Base-by-base conservation (phyloP, 2,329 filamentous ascomycete genomes). In the Fusarium marasasianum region DNA sequence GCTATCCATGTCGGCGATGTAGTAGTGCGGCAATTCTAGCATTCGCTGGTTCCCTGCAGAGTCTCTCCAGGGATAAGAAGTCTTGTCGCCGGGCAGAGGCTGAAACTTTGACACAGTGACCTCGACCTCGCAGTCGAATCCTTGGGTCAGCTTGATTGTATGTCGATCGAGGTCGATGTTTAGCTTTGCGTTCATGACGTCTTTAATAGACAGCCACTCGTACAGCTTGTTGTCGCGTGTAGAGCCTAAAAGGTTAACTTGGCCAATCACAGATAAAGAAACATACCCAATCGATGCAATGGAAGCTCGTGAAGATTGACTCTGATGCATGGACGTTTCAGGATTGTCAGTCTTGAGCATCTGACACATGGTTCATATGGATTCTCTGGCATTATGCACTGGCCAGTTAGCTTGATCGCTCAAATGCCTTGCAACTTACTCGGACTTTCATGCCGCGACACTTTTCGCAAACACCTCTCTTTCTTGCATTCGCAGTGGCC, bases 181-280 rank as follows among this genome's bases (percentile, higher is more conserved):
- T 0, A 31, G 26, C 9, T 22, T 48, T 22, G 26, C 9, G 26
- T 48, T 48, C 45, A 31, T 48, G 20, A 48, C 10, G 0, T 48
- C 45, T 5, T 48, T 48, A 0, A 48, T 31, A 1, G 26, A 48
- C 0, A 48, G 26, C 45, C 45, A 48, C 1, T 48, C 45, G 9
- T 48, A 48, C 0, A 48, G 13, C 6, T 48, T 48, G 18, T 31
- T 48, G 14, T 48, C 45, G 14, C 45, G 45, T 11, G 45, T 48
- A 48, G 45, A 48, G 6, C 45, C 45, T 48, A 12, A 3, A 48
- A 22, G 4, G 20, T 48, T 0, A 48, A 24, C 43, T 45, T 45
- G 8, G 1, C 13, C 24, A 45, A 3, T 13, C 7, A 17, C 11
- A 2, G 17, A 11, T 18, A 4, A 11, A 20, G 6, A 1, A 18